Evolutionary conservation across 1,139 yeast species (phyloP).

Genomic region (Geotrichum restrictum): DNA sequence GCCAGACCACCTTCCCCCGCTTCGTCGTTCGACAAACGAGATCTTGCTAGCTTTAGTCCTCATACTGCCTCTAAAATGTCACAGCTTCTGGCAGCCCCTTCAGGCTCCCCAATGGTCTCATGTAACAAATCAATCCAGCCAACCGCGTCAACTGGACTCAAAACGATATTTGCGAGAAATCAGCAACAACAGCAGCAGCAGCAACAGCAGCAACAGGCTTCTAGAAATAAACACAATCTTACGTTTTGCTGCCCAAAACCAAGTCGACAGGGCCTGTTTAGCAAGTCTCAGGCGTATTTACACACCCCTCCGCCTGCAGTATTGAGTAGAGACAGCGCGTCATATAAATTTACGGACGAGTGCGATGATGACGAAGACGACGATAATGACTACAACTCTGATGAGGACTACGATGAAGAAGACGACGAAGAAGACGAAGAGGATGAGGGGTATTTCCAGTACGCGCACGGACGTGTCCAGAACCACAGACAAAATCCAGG

Average conservation of each 20-base stretch:
- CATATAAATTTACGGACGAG: neutral
- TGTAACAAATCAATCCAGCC: neutral
- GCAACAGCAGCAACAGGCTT: neutral
- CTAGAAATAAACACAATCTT: neutral
- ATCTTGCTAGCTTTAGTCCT: neutral
- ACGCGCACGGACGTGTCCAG: no score
- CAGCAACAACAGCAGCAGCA: slow-evolving; percentile 1
- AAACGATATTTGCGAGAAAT: neutral
- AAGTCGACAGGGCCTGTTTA: neutral
- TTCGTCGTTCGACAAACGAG: slow-evolving; percentile 3
- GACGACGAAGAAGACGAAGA: slow-evolving; percentile 9
- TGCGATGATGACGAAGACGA: slow-evolving; percentile 5
- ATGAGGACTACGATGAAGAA: neutral
- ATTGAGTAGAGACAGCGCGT: neutral
- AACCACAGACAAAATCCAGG: neutral
- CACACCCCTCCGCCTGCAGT: slow-evolving; percentile 12
- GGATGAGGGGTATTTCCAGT: slow-evolving; percentile 1
- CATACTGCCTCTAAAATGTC: slow-evolving; percentile 4
- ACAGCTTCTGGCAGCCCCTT: neutral
- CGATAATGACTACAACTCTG: neutral
- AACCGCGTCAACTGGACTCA: neutral
- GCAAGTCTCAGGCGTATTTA: slow-evolving; percentile 5
- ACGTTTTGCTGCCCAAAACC: slow-evolving; percentile 11
- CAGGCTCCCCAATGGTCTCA: neutral
- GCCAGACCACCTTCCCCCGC: neutral